Conservation (phyloP, 345 rosid species). For the Angophora floribunda region DNA sequence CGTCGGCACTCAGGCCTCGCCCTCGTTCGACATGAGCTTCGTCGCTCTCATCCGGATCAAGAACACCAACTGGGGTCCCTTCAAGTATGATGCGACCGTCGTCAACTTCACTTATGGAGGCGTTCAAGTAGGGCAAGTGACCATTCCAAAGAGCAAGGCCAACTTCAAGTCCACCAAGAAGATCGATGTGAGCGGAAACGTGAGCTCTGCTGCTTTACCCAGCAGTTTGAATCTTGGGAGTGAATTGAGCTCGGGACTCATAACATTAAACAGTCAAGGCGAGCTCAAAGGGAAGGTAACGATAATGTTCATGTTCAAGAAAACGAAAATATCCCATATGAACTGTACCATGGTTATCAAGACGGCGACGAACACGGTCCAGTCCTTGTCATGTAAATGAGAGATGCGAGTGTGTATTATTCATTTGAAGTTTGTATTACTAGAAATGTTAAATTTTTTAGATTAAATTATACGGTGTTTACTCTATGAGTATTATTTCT, state of each 20-base stretch:
- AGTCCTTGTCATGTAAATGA: not conserved
- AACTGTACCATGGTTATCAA: not conserved
- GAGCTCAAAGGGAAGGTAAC: not conserved
- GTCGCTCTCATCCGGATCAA: not conserved
- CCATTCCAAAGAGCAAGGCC: not conserved
- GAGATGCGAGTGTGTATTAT: not conserved
- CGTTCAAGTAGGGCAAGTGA: not conserved
- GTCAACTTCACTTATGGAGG: not conserved
- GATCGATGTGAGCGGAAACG: not conserved
- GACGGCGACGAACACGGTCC: not conserved
- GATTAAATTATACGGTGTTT: not conserved
- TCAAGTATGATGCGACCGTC: not conserved
- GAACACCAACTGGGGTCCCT: not conserved
- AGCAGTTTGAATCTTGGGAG: not conserved
- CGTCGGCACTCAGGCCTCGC: not conserved
- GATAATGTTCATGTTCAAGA: not conserved
- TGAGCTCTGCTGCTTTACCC: not conserved
- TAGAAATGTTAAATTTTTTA: not conserved
- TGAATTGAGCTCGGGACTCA: not conserved
- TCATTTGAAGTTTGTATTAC: not conserved
- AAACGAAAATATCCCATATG: not conserved
- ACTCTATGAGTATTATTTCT: not conserved
- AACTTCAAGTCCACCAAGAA: not conserved
- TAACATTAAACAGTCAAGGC: not conserved
- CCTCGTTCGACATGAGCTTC: not conserved